These are phyloP conservation scores for Gracilaria caudata DNA, from an alignment of 23 red algal species.

Conservation along the genomic window DNA sequence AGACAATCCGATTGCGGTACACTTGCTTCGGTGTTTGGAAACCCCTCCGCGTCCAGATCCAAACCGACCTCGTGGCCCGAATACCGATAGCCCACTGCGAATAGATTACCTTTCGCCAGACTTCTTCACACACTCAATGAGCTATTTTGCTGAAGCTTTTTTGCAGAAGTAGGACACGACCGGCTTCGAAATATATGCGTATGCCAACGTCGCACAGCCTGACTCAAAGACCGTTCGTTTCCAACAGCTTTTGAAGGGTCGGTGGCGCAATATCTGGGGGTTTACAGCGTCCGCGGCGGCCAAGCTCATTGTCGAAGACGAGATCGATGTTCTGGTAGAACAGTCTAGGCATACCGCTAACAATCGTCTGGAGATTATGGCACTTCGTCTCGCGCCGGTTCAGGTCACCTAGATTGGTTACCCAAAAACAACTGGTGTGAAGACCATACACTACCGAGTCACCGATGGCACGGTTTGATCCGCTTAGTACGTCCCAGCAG, in stretches of 20 bases:
- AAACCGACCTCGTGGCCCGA: constrained; percentile 9
- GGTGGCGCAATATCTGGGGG: constrained; percentile 75
- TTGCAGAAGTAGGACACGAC: constrained; percentile 55
- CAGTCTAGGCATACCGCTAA: constrained; percentile 77
- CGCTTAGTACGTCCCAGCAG: constrained; percentile 69
- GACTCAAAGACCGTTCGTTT: constrained; percentile 80
- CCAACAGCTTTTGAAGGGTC: constrained; percentile 27
- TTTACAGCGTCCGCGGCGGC: constrained; percentile 40
- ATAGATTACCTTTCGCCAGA: constrained; percentile 83
- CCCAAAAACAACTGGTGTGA: constrained; percentile 85
- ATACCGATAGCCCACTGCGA: constrained; percentile 54
- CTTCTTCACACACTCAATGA: constrained; percentile 89
- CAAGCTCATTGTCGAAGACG: constrained; percentile 69
- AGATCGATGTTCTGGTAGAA: constrained; percentile 85
- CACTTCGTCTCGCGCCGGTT: constrained; percentile 71
- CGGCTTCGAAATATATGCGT: constrained; percentile 77
- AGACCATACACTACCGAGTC: constrained; percentile 74
- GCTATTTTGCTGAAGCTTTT: constrained; percentile 84
- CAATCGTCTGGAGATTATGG: constrained; percentile 89
- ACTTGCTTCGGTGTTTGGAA: constrained; percentile 42
- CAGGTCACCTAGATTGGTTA: constrained; percentile 93
- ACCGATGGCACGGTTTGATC: constrained; percentile 78
- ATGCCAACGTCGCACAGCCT: constrained; percentile 76
- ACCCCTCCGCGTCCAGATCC: constrained; percentile 39
- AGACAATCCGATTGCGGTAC: constrained; percentile 43